Base-by-base conservation (phyloP, 2,329 filamentous ascomycete species). In the Aureobasidium sp. region DNA sequence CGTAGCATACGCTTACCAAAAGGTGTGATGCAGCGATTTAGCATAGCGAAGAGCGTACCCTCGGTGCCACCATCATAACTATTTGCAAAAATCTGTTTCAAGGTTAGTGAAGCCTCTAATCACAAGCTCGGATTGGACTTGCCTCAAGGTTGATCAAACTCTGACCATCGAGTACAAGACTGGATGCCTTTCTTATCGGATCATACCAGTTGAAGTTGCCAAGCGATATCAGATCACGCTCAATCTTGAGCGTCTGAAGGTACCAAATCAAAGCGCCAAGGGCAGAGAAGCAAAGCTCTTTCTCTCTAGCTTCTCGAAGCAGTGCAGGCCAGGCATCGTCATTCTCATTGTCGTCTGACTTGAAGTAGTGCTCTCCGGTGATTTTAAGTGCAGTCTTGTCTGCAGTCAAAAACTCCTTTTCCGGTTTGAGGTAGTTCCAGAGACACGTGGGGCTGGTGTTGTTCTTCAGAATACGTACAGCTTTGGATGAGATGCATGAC, bases 1-100 rank as follows among this genome's bases (percentile, higher is more conserved):
- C 92, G 88, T 74, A 99, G 91, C 73, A 96, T 85, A 12, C 94
- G 88, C 77, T 99, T 99, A 62, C 94, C 94, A 71, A 99, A 99
- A 0, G 94, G 93, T 3, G 94, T 97, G 65, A 97, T 88, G 72
- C 94, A 99, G 57, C 91, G 86, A 73, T 99, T 97, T 58, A 99
- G 83, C 66, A 99, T 85, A 57, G 84, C 84, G 75, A 97, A 99
- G 1, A 99, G 77, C 0, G 94, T 97, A 7, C 94, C 94, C 42
- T 96, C 89, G 0, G 81, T 73, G 15, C 90, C 86, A 8, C 92
- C 93, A 70, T 97, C 93, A 67, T 89, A 91, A 0, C 88, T 92
- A 74, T 99, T 99, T 68, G 91, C 84, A 68, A 99, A 99, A 5
- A 99, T 84, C 72, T 61, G 37, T 34, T 20, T 9, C 2, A 25